Conservation (phyloP, 2,329 filamentous ascomycete genomes). For the Sporothrix humicola region DNA sequence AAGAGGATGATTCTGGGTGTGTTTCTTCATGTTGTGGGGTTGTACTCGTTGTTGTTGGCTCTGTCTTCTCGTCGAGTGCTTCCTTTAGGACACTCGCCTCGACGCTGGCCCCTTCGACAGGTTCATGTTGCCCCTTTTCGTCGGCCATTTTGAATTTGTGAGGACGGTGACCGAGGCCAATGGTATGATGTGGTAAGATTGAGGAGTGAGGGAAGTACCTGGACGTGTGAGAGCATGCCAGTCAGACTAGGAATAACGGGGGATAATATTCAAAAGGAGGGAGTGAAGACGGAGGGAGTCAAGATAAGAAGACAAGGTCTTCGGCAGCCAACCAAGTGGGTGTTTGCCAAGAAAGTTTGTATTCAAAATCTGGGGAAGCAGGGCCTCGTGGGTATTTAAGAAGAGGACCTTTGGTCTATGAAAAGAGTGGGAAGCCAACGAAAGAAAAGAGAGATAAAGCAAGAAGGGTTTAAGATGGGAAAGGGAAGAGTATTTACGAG, state of each 20-base stretch:
- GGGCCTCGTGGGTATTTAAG: background rate
- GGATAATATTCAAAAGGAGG: background rate
- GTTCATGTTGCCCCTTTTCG: background rate
- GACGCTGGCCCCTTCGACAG: background rate
- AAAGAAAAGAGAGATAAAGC: too few species aligned
- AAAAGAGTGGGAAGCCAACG: background rate
- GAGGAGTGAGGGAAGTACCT: background rate
- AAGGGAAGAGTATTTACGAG: background rate
- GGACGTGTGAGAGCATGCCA: background rate
- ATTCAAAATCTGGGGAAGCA: constrained; percentile 12
- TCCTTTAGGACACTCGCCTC: background rate
- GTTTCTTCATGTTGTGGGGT: background rate
- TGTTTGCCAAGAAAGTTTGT: background rate
- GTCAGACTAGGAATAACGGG: background rate
- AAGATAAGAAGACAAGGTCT: background rate
- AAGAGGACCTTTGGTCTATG: background rate
- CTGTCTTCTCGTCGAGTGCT: background rate
- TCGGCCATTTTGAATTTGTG: background rate
- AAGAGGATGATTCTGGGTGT: background rate
- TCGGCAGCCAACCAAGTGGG: background rate
- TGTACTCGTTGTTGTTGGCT: background rate
- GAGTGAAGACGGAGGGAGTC: too few species aligned
- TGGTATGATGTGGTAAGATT: background rate
- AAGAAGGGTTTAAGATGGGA: background rate
- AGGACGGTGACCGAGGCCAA: background rate